Base-by-base conservation (phyloP, 805 yeast genomes). In the Candida ficus region DNA sequence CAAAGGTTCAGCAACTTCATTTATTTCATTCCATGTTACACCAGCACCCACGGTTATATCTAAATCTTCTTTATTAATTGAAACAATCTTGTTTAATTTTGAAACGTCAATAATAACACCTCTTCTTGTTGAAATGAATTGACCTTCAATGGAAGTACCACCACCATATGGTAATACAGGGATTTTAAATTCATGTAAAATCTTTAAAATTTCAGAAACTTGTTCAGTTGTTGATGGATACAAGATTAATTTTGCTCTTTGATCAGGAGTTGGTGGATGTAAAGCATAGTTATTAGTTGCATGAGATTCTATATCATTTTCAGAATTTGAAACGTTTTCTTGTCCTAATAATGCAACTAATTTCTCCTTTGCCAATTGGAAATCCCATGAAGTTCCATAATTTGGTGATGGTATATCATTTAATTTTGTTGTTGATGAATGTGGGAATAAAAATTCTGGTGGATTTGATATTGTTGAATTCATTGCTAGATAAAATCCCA, bases 11-110 rank as follows among this genome's bases (percentile, higher is more conserved):
- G 79, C 57, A 39, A 58, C 72, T 16, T 73, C 76, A 45, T 73
- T 75, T 41, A 84, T 64, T 22, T 76, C 79, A 57, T 78, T 83
- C 90, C 91, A 83, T 5, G 83, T 82, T 5, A 84, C 78, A 18
- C 89, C 90, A 1, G 88, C 83, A 53, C 84, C 83, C 1, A 84
- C 84, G 6, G 70, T 72, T 10, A 80, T 72, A 55, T 85, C 91
- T 51, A 83, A 60, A 58, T 84, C 93, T 12, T 72, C 68, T 37
- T 71, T 67, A 53, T 82, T 75, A 29, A 85, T 61, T 23, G 64
- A 65, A 3, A 81, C 17, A 9, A 84, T 70, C 34, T 68, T 56
- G 57, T 78, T 70, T 86, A 84, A 77, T 38, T 67, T 61, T 8
- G 78, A 62, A 29, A 82, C 57, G 52, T 83, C 89, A 40, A 83